These are phyloP conservation scores for Excoecaria agallocha DNA, from an alignment of 345 rosid genomes.

Conservation along the genomic window DNA sequence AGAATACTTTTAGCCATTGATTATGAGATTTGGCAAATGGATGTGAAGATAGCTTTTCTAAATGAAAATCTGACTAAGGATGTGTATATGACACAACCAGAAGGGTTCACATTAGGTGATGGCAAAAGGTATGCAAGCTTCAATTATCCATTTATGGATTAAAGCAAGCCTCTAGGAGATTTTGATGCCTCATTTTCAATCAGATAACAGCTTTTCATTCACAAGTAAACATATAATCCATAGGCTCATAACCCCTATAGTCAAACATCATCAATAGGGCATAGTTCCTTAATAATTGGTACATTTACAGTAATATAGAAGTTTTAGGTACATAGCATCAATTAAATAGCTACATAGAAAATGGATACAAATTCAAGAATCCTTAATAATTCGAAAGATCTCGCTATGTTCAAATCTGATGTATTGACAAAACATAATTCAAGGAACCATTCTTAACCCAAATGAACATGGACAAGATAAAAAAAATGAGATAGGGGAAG, in stretches of 20 bases:
- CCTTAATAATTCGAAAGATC: background rate
- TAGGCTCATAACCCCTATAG: slow-evolving; percentile 81
- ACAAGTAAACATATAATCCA: slow-evolving; percentile 54
- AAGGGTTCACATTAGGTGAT: no score
- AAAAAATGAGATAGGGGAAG: background rate
- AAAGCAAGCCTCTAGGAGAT: no score
- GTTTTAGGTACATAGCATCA: background rate
- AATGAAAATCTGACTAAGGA: no score
- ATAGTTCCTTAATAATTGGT: slow-evolving; percentile 38
- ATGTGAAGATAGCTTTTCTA: no score
- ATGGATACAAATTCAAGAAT: background rate
- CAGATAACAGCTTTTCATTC: slow-evolving; percentile 59
- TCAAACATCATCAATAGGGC: slow-evolving; percentile 81
- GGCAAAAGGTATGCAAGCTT: no score
- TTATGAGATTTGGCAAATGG: no score
- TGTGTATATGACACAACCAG: no score
- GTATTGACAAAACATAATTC: no score
- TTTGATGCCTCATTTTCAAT: background rate
- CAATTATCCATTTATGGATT: no score
- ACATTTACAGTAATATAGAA: background rate
- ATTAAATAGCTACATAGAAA: background rate
- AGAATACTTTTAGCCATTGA: no score
- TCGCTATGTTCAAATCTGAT: no score
- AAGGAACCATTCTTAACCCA: background rate
- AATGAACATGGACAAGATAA: background rate